Evolutionary conservation across 2,329 filamentous ascomycete species (phyloP), one percentile per base, ranked within the genome.

Genomic region (Fusarium praegraminearum): DNA sequence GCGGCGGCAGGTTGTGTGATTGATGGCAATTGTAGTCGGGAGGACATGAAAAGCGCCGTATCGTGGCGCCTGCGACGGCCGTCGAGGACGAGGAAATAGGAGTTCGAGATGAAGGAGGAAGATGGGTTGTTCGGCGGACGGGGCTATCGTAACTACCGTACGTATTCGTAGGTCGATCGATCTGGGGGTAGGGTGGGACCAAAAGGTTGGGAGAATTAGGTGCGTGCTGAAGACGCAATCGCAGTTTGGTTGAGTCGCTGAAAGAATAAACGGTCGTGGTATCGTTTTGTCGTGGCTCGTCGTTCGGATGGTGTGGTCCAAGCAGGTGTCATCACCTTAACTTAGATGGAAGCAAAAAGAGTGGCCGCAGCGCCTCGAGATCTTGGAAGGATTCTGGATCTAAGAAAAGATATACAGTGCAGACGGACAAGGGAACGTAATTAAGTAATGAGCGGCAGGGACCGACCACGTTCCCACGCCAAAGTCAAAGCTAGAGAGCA

Each of bases 1-100:
- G 70, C 66, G 47, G 65, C 64, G 73, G 85, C 82, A 83, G 85
- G 83, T 45, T 86, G 57, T 64, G 46, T 55, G 36, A 61, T 70
- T 41, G 73, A 60, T 80, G 40, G 80, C 79, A 46, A 82, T 35
- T 43, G 65, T 51, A 65, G 51, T 58, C 63, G 62, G 58, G 58
- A 55, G 68, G 62, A 69, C 71, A 73, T 71, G 70, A 72, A 76
- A 65, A 68, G 70, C 73, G 71, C 73, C 73, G 70, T 72, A 55
- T 73, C 65, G 73, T 62, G 65, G 70, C 70, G 73, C 68, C 71
- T 71, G 63, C 65, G 65, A 65, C 57, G 54, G 63, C 55, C 51
- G 57, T 60, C 69, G 54, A 62, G 54, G 49, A 63, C 36, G 35
- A 60, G 20, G 46, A 50, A 68, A 61, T 64, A 71, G 67, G 67